Evolutionary conservation across 352 stramenopile species (phyloP).

Genomic region (Globisporangium echinulatum): DNA sequence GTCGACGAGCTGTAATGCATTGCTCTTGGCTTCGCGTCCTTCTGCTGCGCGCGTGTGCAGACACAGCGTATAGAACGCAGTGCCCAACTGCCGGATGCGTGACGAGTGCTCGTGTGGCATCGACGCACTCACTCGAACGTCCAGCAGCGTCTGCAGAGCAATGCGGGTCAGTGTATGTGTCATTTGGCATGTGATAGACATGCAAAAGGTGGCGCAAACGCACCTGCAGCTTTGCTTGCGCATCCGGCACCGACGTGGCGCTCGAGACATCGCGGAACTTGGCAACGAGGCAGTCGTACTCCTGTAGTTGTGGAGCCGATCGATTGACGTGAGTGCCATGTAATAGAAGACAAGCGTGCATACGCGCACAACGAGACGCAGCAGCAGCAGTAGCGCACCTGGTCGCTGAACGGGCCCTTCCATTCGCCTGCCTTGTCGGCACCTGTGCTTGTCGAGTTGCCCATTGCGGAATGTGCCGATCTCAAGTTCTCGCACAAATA

Average conservation of each 20-base stretch:
- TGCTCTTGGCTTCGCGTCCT: conserved; percentile 1
- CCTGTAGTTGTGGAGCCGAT: conserved; percentile 19
- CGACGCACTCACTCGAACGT: conserved; percentile 24
- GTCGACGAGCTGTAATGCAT: conserved; percentile 29
- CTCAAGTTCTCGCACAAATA: no score
- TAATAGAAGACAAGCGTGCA: not conserved
- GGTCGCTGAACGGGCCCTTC: conserved; percentile 81
- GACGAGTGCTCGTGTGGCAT: conserved; percentile 22
- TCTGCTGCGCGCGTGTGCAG: conserved; percentile 24
- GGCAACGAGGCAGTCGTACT: conserved; percentile 52
- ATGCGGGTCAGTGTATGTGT: no score
- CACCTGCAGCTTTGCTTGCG: conserved; percentile 40
- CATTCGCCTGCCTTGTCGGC: conserved; percentile 23
- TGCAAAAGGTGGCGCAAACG: not conserved
- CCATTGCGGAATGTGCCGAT: no score
- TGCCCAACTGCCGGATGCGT: conserved; percentile 22
- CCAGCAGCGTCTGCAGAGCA: conserved; percentile 29
- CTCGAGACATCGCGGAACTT: conserved; percentile 38
- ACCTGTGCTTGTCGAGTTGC: not conserved
- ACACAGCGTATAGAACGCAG: conserved; percentile 51
- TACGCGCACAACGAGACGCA: not conserved
- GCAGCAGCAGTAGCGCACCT: conserved; percentile 18
- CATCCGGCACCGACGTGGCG: conserved; percentile 14
- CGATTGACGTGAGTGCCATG: not conserved
- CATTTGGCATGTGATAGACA: no score